Conservation (phyloP, 2,329 filamentous ascomycete species). For the Pseudogymnoascus sp. region DNA sequence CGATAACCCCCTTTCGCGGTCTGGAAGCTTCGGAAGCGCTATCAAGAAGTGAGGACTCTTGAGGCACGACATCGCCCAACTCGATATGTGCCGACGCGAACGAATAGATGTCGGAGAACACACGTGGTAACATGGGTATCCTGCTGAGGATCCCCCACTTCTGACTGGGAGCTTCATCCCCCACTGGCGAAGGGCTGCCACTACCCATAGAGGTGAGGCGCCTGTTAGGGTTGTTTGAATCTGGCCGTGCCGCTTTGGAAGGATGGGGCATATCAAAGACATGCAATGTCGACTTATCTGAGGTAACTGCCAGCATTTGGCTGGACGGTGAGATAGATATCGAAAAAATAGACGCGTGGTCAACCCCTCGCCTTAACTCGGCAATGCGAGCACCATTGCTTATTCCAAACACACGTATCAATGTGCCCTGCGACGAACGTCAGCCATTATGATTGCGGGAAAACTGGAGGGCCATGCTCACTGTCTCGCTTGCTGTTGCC, state of each 20-base stretch:
- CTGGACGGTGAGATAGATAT: conserved; percentile 80
- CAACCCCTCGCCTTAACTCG: conserved; percentile 82
- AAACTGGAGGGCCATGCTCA: conserved; percentile 27
- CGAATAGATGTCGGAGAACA: conserved; percentile 86
- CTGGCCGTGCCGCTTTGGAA: conserved; percentile 32
- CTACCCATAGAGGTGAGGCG: conserved; percentile 26
- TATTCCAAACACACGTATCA: conserved; percentile 80
- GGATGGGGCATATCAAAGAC: conserved; percentile 75
- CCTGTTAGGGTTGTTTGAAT: conserved; percentile 28
- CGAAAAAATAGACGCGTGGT: conserved; percentile 79
- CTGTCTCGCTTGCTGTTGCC: conserved; percentile 81
- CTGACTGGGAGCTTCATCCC: conserved; percentile 47
- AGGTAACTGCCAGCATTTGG: conserved; percentile 78
- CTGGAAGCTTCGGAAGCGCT: conserved; percentile 25
- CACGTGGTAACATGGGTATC: conserved; percentile 73
- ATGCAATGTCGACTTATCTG: conserved; percentile 92
- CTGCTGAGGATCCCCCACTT: conserved; percentile 84
- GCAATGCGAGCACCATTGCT: conserved; percentile 70
- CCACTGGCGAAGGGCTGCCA: conserved; percentile 26
- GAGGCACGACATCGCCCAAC: conserved; percentile 58
- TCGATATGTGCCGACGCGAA: conserved; percentile 76
- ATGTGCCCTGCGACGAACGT: conserved; percentile 55
- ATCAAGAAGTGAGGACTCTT: conserved; percentile 30
- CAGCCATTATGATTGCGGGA: background rate
- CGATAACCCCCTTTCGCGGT: conserved; percentile 74